phyloP scores from a whole-genome alignment of 352 stramenopile genomes.

The Pythium sukuiense region DNA sequence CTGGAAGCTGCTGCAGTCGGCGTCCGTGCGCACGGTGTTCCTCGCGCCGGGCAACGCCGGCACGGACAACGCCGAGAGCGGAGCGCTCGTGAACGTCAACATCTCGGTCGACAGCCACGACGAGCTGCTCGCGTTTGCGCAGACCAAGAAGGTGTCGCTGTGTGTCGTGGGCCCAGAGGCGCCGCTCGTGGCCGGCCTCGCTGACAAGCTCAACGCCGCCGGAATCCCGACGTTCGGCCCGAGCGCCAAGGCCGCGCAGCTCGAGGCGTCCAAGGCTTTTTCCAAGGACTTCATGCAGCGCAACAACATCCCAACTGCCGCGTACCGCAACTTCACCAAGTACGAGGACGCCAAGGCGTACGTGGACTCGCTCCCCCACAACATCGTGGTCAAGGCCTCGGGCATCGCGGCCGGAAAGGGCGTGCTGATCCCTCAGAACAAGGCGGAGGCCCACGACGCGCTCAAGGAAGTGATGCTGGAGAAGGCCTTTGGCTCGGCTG shows the following conservation, averaged over 20 bases:
- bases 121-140: conserved; percentile 74
- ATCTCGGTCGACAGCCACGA: conserved; percentile 63
- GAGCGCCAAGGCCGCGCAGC: conserved; percentile 90
- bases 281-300: conserved; percentile 99
- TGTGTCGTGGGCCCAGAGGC: conserved; percentile 98
- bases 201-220: conserved; percentile 91
- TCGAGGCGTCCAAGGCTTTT: conserved; percentile 99
- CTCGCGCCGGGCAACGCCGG: conserved; percentile 92
- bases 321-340: conserved; percentile 96
- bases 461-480: conserved; percentile 98
- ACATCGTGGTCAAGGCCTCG: conserved; percentile 99
- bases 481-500: conserved; percentile 94
- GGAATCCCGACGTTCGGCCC: conserved; percentile 97
- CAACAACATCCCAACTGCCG: conserved; percentile 96
- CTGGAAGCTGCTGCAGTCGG: conserved; percentile 90
- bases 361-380: conserved; percentile 91
- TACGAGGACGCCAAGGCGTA: conserved; percentile 90
- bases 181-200: conserved; percentile 95
- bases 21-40: conserved; percentile 76
- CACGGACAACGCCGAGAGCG: conserved; percentile 43
- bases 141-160: conserved; percentile 91
- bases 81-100: conserved; percentile 77
- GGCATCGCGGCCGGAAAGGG: conserved; percentile 99
- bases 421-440: conserved; percentile 95
- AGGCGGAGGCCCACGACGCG: conserved; percentile 90